Conservation (phyloP, 2,329 filamentous ascomycete genomes). For the Clonostachys byssicola region DNA sequence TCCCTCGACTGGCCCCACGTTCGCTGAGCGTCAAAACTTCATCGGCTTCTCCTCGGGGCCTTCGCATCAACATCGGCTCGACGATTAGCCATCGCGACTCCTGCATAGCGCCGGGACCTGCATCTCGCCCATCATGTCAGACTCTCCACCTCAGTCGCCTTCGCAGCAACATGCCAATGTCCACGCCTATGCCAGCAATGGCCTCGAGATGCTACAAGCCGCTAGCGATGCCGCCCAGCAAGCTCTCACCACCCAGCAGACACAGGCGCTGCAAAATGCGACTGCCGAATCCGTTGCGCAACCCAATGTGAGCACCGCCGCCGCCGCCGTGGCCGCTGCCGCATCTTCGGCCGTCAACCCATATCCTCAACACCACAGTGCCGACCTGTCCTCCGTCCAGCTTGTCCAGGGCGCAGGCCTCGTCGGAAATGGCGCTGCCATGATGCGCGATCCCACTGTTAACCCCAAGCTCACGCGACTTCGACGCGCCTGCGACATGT, state of each 20-base stretch:
- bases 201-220: slow-evolving; percentile 38
- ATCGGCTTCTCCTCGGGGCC: too few relatives aligned
- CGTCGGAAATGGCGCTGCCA: slow-evolving; percentile 6
- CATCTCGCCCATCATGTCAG: neutral
- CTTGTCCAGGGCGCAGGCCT: slow-evolving; percentile 2
- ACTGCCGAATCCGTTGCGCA: slow-evolving; percentile 25
- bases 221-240: slow-evolving; percentile 37
- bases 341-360: slow-evolving; percentile 1
- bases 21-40: too few relatives aligned
- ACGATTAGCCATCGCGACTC: neutral
- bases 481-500: slow-evolving; percentile 57
- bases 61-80: neutral
- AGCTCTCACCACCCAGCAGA: slow-evolving; percentile 20
- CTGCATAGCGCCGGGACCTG: neutral
- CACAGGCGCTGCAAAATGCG: slow-evolving; percentile 31
- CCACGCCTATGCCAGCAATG: slow-evolving; percentile 39
- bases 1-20: too few relatives aligned
- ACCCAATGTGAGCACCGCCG: neutral
- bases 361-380: slow-evolving; percentile 1
- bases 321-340: slow-evolving; percentile 5
- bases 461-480: slow-evolving; percentile 51
- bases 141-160: neutral
- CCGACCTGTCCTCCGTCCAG: neutral
- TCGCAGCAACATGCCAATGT: slow-evolving; percentile 17
- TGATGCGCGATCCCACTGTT: slow-evolving; percentile 32